A percentile compares a stretch with the other conserved stretches of the same genome.
Conservation (phyloP, 495 filamentous ascomycete genomes). For the Neurospora pannonica region DNA sequence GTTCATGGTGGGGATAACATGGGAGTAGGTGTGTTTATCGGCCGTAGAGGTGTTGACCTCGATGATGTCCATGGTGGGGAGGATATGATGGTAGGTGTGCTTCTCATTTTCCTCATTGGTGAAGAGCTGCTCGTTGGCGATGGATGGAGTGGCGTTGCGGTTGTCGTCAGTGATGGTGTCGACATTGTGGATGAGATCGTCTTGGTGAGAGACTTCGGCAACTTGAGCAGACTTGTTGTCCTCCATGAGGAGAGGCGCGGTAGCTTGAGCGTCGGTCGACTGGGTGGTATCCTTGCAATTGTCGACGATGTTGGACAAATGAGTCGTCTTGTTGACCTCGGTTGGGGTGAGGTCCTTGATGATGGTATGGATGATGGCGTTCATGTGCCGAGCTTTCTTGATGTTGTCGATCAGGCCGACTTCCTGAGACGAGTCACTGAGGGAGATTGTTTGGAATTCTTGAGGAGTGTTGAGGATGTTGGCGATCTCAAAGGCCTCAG, state of each 20-base stretch:
- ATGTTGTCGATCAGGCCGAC: neutral
- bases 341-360: neutral
- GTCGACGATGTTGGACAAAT: neutral
- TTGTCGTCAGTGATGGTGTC: neutral
- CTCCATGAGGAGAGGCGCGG: neutral
- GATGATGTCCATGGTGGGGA: neutral
- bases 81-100: neutral
- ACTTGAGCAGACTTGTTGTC: neutral
- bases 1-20: neutral
- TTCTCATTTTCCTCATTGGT: neutral
- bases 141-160: neutral
- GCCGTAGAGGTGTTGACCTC: no score
- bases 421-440: neutral
- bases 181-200: neutral
- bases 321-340: neutral
- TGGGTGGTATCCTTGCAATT: neutral
- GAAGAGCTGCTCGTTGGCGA: neutral
- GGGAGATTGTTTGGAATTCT: neutral
- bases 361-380: neutral
- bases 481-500: neutral
- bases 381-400: neutral
- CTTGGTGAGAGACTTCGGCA: neutral
- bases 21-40: neutral
- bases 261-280: neutral
- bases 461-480: neutral